Evolutionary conservation across 257 asterid species (phyloP), one percentile per base, ranked within the genome.

Genomic region (Lithospermum erythrorhizon): DNA sequence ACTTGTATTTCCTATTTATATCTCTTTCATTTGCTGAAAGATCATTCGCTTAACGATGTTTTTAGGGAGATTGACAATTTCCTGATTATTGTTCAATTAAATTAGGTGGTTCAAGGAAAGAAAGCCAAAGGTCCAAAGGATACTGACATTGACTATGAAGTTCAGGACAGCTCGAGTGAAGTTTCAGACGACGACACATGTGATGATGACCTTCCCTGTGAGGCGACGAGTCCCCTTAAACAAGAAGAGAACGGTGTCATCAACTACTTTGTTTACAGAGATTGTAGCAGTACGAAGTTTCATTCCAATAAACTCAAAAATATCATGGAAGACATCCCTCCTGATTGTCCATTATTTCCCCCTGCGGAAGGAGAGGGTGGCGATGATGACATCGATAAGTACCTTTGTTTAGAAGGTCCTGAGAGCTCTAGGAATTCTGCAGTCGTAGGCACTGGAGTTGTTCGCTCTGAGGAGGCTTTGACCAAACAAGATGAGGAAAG

Each of bases 31-130:
- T 53, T n/a, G 25, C 18, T 53, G 45, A 35, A 35, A 35, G 14
- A 4, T 2, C 6, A 27, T 27, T 35, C 5, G 32, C 6, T 27
- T 27, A 5, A 27, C 32, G 6, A 2, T 27, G 32, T 3, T 27
- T 27, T 27, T 1, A 27, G 6, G 32, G 32, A 2, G 4, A 27
- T 5, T 27, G 32, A 7, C 32, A 27, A 3, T 27, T 27, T 27
- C 24, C 4, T 4, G 9, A 18, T 6, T 29, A 25, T 21, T 25
- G 20, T 48, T 63, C 17, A 25, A 9, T 51, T 32, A 7, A 8
- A 5, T 10, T 56, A 79, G 84, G 81, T 76, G 21, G 73, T 79
- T 30, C 77, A 72, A 67, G 84, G 81, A 0, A 58, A 72, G 70
- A 79, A 72, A 73, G 70, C 67, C 22, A 14, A 41, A 13, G 61